These are phyloP conservation scores for Prinsepia uniflora DNA, from an alignment of 306 rosid species.

Conservation along the genomic window DNA sequence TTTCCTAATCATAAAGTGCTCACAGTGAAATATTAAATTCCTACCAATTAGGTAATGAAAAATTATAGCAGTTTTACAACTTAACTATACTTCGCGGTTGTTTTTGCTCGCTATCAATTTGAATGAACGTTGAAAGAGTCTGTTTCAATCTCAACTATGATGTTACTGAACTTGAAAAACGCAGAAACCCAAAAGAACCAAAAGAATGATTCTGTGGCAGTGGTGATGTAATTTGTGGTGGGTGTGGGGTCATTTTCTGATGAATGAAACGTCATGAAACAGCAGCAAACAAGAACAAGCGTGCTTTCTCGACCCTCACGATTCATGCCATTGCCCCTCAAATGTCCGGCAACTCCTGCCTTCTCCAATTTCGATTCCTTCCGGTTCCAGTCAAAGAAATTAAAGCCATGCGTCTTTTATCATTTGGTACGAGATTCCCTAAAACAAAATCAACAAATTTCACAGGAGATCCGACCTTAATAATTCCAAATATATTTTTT, in stretches of 20 bases:
- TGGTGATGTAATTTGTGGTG: not conserved
- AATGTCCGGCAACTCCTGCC: conserved; percentile 26
- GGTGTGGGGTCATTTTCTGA: conserved; percentile 56
- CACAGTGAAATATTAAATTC: too few species aligned
- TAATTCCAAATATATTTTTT: too few species aligned
- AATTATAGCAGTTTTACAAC: too few species aligned
- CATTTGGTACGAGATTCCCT: conserved; percentile 27
- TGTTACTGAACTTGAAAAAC: not conserved
- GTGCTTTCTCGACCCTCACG: conserved; percentile 59
- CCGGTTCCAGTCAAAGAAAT: conserved; percentile 7
- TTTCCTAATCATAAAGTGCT: too few species aligned
- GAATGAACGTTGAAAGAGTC: too few species aligned
- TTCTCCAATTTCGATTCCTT: conserved; percentile 9
- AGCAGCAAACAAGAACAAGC: conserved; percentile 31
- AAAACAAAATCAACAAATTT: too few species aligned
- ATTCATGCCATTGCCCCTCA: conserved; percentile 39
- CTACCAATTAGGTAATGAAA: too few species aligned
- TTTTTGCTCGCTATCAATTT: too few species aligned
- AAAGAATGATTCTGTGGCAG: conserved; percentile 13
- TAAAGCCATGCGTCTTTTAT: conserved; percentile 17
- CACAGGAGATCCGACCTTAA: too few species aligned
- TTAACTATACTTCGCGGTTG: too few species aligned
- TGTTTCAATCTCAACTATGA: too few species aligned
- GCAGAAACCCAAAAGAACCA: not conserved
- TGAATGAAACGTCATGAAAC: conserved; percentile 11